These are phyloP conservation scores for Colletotrichum musicola DNA, from an alignment of 2,329 filamentous ascomycete genomes.

Conservation along the genomic window DNA sequence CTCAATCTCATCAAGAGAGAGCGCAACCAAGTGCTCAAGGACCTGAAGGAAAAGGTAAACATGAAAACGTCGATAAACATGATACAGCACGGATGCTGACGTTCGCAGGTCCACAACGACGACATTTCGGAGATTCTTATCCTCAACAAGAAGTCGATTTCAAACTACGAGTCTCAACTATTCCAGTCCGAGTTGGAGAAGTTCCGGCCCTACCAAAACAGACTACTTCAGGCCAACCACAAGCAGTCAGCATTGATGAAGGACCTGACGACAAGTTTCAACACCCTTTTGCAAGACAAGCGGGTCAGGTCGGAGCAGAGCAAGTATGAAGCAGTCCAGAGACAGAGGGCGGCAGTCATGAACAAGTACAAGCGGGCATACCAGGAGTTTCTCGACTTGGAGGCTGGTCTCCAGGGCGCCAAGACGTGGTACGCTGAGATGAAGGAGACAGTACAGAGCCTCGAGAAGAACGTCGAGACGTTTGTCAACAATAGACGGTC, in stretches of 20 bases:
- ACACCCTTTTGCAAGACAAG: slow-evolving; percentile 91
- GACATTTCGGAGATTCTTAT: slow-evolving; percentile 98
- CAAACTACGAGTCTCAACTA: slow-evolving; percentile 90
- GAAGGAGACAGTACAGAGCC: slow-evolving; percentile 91
- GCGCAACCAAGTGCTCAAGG: slow-evolving; percentile 90
- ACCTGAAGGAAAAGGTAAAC: slow-evolving; percentile 94
- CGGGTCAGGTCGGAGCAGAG: slow-evolving; percentile 92
- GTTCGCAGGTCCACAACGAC: slow-evolving; percentile 84
- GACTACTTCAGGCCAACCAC: slow-evolving; percentile 92
- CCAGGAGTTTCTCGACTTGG: slow-evolving; percentile 91
- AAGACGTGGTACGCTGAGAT: slow-evolving; percentile 96
- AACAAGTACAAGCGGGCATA: slow-evolving; percentile 91
- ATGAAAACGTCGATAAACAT: background rate
- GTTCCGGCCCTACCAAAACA: slow-evolving; percentile 91
- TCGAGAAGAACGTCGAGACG: slow-evolving; percentile 95
- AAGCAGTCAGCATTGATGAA: slow-evolving; percentile 96
- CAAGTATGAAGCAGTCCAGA: slow-evolving; percentile 90
- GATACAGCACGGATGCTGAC: slow-evolving; percentile 40
- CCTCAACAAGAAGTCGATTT: slow-evolving; percentile 95
- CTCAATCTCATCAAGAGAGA: slow-evolving; percentile 93
- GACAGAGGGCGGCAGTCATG: slow-evolving; percentile 84
- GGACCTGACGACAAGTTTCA: slow-evolving; percentile 89
- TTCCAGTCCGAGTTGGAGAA: slow-evolving; percentile 99
- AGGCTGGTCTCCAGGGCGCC: slow-evolving; percentile 86
- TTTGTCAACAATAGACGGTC: slow-evolving; percentile 95